Conservation (phyloP, 2,329 filamentous ascomycete species). For the Didymella arachidicola region DNA sequence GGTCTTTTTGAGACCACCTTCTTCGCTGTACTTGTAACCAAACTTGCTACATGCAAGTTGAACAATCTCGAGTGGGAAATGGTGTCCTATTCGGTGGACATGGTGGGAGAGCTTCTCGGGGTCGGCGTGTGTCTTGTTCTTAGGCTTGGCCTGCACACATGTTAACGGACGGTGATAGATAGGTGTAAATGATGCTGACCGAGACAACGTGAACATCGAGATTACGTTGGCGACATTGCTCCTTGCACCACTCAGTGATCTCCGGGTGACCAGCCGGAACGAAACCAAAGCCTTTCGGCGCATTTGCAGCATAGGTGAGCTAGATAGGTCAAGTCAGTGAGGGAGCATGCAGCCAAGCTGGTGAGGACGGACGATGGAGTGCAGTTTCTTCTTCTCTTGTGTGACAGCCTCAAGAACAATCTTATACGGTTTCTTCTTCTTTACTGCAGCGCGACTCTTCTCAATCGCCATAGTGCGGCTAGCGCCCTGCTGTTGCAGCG, state of each 20-base stretch:
- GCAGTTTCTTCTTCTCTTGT: conserved; percentile 67
- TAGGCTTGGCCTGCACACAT: conserved; percentile 44
- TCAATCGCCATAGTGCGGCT: conserved; percentile 31
- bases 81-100: conserved; percentile 68
- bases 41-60: conserved; percentile 63
- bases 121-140: conserved; percentile 60
- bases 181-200: conserved; percentile 54
- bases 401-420: conserved; percentile 66
- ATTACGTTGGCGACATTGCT: conserved; percentile 63
- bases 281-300: conserved; percentile 68
- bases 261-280: conserved; percentile 67
- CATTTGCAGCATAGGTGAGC: conserved; percentile 63
- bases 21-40: conserved; percentile 40
- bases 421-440: conserved; percentile 61
- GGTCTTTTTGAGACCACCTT: conserved; percentile 32
- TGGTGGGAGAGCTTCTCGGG: conserved; percentile 65
- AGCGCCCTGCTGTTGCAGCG: conserved; percentile 30
- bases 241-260: conserved; percentile 65
- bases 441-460: conserved; percentile 33
- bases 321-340: conserved; percentile 51
- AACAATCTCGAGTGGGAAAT: conserved; percentile 68
- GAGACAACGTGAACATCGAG: conserved; percentile 66
- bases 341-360: conserved; percentile 10
- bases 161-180: conserved; percentile 10
- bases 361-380: conserved; percentile 55